Conservation (phyloP, 1,139 yeast genomes). For the Kodamaea sp. region DNA sequence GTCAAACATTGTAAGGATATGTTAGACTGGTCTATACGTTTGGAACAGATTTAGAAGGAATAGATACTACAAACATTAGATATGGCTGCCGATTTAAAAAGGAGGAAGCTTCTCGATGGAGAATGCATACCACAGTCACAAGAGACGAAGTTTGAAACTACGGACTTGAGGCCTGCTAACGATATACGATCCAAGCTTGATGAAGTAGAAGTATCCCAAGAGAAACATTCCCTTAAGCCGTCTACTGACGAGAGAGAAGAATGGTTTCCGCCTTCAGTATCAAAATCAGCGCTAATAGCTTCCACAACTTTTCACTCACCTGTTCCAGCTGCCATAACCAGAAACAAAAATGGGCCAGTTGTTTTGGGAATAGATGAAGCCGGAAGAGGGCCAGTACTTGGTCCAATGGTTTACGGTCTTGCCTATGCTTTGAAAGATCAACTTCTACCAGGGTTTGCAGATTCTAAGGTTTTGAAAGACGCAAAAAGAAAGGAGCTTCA, state of each 20-base stretch:
- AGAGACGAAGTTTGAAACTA: no score
- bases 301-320: slow-evolving; percentile 39
- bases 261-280: slow-evolving; percentile 39
- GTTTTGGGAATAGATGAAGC: slow-evolving; percentile 96
- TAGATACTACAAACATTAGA: no score
- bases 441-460: slow-evolving; percentile 77
- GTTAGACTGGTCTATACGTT: no score
- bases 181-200: no score
- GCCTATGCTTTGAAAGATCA: slow-evolving; percentile 69
- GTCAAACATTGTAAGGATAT: no score
- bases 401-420: slow-evolving; percentile 96
- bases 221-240: no score
- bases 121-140: no score
- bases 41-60: no score
- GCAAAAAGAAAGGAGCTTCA: slow-evolving; percentile 65
- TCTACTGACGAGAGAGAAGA: neutral
- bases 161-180: no score
- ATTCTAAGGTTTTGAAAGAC: slow-evolving; percentile 84
- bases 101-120: no score
- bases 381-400: slow-evolving; percentile 95
- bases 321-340: slow-evolving; percentile 25
- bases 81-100: no score
- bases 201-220: no score
- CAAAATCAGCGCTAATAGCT: slow-evolving; percentile 11
- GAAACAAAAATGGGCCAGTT: slow-evolving; percentile 24